A percentile compares a stretch with the other conserved stretches of the same genome.
These are phyloP conservation scores for Fusarium temperatum DNA, from an alignment of 2,329 filamentous ascomycete species.

Conservation along the genomic window DNA sequence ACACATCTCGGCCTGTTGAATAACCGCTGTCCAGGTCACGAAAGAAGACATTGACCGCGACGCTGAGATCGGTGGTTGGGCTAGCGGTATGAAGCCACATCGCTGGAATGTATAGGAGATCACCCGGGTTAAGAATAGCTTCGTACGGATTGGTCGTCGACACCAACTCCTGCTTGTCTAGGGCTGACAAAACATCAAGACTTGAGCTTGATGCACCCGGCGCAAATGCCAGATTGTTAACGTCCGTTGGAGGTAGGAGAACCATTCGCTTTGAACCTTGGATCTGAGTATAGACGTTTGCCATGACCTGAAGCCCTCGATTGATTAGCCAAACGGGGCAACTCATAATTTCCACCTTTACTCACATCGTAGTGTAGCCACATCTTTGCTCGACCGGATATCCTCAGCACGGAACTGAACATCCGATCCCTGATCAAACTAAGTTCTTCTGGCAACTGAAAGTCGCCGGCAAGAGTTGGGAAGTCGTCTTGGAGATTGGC, in stretches of 20 bases:
- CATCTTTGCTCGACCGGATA: conserved; percentile 83
- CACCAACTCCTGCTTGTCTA: conserved; percentile 52
- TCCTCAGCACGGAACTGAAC: conserved; percentile 81
- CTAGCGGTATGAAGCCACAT: conserved; percentile 84
- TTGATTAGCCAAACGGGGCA: neutral
- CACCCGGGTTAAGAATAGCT: conserved; percentile 72
- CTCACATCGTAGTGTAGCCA: conserved; percentile 89
- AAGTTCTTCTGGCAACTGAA: conserved; percentile 71
- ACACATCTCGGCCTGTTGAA: conserved; percentile 80
- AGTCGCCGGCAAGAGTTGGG: conserved; percentile 73
- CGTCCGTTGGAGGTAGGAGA: conserved; percentile 81
- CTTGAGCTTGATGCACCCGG: conserved; percentile 84
- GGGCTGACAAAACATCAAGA: conserved; percentile 71
- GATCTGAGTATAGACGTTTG: conserved; percentile 86
- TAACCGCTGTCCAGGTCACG: conserved; percentile 74
- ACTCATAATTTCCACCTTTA: conserved; percentile 9
- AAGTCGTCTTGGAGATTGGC: conserved; percentile 79
- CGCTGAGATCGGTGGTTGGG: conserved; percentile 66
- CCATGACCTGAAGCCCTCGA: conserved; percentile 70
- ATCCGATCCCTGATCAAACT: conserved; percentile 65
- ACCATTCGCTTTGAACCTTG: conserved; percentile 76
- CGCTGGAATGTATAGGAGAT: conserved; percentile 82
- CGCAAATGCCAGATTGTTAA: conserved; percentile 73
- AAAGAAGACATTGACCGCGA: conserved; percentile 93
- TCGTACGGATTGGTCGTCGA: conserved; percentile 73